phyloP scores from a whole-genome alignment of 106 monocot genomes.

The Amphibolis antarctica region DNA sequence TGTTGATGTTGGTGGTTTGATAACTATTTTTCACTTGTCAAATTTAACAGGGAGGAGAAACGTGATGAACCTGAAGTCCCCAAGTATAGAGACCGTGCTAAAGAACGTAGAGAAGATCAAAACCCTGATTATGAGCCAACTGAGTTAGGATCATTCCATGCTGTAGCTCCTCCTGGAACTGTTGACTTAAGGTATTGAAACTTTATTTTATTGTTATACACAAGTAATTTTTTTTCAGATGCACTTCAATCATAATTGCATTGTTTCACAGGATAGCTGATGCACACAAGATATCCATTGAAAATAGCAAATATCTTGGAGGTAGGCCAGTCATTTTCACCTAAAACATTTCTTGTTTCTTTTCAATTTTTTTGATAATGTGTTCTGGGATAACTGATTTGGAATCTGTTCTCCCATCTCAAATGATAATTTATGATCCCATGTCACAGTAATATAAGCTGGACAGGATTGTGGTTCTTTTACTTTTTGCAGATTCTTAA shows the following conservation, averaged over 20 bases:
- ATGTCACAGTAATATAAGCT: too few species aligned
- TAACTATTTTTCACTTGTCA: too few species aligned
- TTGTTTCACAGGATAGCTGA: slow-evolving; percentile 55
- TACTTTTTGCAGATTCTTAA: too few species aligned
- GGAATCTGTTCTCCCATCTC: too few species aligned
- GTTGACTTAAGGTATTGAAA: slow-evolving; percentile 53
- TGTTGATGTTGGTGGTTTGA: too few species aligned
- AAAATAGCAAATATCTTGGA: slow-evolving; percentile 99
- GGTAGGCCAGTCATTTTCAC: slow-evolving; percentile 34
- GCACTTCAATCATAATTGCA: too few species aligned
- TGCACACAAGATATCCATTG: slow-evolving; percentile 89
- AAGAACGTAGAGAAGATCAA: slow-evolving; percentile 94
- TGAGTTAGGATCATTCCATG: slow-evolving; percentile 88
- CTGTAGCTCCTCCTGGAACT: slow-evolving; percentile 87
- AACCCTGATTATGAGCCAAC: slow-evolving; percentile 97
- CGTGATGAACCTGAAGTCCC: slow-evolving; percentile 71
- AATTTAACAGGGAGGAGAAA: slow-evolving; percentile 71
- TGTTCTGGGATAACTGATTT: too few species aligned
- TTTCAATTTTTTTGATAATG: background rate
- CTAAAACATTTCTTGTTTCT: background rate
- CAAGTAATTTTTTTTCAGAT: background rate
- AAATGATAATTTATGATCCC: too few species aligned
- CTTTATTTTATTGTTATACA: background rate
- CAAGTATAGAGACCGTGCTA: slow-evolving; percentile 93
- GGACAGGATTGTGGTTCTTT: too few species aligned